These are phyloP conservation scores for Botryobasidium botryosum DNA, from an alignment of 768 basidiomycete genomes.

Conservation along the genomic window DNA sequence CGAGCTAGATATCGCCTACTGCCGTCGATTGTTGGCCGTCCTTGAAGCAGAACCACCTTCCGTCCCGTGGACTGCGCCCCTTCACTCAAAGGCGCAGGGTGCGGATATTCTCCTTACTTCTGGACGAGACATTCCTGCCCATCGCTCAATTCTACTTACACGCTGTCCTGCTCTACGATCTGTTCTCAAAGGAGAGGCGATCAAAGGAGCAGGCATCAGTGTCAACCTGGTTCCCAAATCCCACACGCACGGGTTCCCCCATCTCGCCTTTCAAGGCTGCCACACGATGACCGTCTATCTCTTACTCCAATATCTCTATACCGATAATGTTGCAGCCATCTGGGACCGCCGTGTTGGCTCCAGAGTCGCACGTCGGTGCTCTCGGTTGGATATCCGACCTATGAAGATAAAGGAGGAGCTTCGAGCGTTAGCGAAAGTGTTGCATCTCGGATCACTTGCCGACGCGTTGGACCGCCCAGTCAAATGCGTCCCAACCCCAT, in stretches of 20 bases:
- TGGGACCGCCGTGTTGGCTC: conserved; percentile 62
- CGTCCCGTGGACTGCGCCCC: background rate
- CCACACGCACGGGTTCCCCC: conserved; percentile 4
- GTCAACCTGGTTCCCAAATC: background rate
- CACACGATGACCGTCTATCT: conserved; percentile 54
- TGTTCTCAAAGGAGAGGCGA: conserved; percentile 24
- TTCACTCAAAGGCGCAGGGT: conserved; percentile 22
- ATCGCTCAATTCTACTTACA: conserved; percentile 46
- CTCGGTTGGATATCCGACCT: conserved; percentile 26
- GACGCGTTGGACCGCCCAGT: conserved; percentile 40
- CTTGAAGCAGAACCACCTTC: background rate
- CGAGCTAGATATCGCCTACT: background rate
- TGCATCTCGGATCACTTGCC: conserved; percentile 40
- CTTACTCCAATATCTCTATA: conserved; percentile 72
- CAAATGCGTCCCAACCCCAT: conserved; percentile 35
- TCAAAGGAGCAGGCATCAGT: conserved; percentile 17
- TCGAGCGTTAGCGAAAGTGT: conserved; percentile 33
- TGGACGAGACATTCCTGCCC: conserved; percentile 34
- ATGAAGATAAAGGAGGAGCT: conserved; percentile 46
- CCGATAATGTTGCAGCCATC: conserved; percentile 62
- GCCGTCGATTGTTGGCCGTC: background rate
- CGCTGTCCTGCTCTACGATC: conserved; percentile 33
- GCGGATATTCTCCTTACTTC: conserved; percentile 43
- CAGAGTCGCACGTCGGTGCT: conserved; percentile 27
- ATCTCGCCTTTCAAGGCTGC: conserved; percentile 34